Conservation (phyloP, 2,329 filamentous ascomycete genomes). For the Septoria linicola region DNA sequence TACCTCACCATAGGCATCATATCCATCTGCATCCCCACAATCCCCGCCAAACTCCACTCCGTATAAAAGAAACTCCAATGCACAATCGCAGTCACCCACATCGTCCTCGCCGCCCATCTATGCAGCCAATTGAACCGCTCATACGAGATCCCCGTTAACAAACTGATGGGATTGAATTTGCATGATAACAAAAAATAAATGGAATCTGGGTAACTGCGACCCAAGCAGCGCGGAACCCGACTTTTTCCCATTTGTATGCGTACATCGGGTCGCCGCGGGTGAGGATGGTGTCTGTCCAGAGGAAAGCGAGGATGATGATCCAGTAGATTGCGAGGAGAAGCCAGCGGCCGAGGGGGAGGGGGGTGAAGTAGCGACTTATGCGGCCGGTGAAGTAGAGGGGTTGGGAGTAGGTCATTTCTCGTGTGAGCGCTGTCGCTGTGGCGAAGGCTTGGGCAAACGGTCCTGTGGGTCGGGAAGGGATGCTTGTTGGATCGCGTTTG, state of each 20-base stretch:
- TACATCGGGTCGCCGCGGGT: constrained; percentile 30
- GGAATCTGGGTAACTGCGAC: constrained; percentile 64
- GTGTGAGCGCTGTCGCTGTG: constrained; percentile 28
- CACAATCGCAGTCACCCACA: constrained; percentile 55
- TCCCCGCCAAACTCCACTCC: constrained; percentile 53
- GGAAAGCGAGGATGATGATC: constrained; percentile 32
- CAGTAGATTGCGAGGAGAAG: constrained; percentile 34
- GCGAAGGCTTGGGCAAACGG: constrained; percentile 31
- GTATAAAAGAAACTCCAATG: constrained; percentile 57
- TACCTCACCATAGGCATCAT: constrained; percentile 51
- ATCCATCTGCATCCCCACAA: constrained; percentile 50
- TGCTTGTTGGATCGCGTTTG: constrained; percentile 10
- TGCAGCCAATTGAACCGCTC: constrained; percentile 55
- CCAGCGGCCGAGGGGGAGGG: constrained; percentile 35
- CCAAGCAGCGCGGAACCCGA: constrained; percentile 68
- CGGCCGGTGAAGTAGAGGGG: constrained; percentile 34
- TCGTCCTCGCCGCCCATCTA: constrained; percentile 51
- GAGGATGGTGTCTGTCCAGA: constrained; percentile 36
- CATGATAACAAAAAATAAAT: constrained; percentile 56
- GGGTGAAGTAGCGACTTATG: constrained; percentile 35
- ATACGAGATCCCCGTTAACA: constrained; percentile 50
- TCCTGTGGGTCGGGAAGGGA: constrained; percentile 30
- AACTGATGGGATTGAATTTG: constrained; percentile 49
- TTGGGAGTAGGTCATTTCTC: constrained; percentile 35
- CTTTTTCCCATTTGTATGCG: constrained; percentile 52